Percentiles rank a stretch among this genome's conserved stretches.
phyloP scores from a whole-genome alignment of 768 basidiomycete genomes.

The Phylloporus sp. region DNA sequence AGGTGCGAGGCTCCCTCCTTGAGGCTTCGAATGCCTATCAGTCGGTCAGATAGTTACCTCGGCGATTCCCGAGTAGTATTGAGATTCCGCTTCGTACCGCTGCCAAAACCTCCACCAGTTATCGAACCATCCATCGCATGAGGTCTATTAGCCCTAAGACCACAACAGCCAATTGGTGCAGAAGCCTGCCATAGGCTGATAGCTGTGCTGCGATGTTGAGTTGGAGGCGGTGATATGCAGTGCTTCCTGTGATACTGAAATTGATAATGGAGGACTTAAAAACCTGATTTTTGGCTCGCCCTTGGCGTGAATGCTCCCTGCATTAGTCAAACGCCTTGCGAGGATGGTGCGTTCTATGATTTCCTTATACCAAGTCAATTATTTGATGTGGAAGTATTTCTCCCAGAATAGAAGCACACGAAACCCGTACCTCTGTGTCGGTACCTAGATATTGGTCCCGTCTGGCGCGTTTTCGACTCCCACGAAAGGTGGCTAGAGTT shows the following conservation, averaged over 20 bases:
- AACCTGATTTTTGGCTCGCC: not conserved
- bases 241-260: constrained; percentile 15
- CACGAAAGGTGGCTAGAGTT: constrained; percentile 6
- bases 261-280: not conserved
- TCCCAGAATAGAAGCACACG: not conserved
- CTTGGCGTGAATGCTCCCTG: not conserved
- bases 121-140: not conserved
- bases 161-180: not conserved
- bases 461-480: not conserved
- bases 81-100: not conserved
- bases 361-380: not conserved
- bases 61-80: not conserved
- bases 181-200: not conserved
- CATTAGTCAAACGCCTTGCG: not conserved
- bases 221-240: constrained; percentile 9
- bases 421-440: not conserved
- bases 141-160: not conserved
- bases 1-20: not conserved
- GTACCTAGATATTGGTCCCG: not conserved
- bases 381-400: not conserved
- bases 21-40: not conserved
- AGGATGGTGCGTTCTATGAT: not conserved
- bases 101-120: not conserved
- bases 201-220: constrained; percentile 3
- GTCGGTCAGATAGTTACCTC: not conserved